Evolutionary conservation across 306 rosid genomes (phyloP).

Genomic region (Quercus gilva): DNA sequence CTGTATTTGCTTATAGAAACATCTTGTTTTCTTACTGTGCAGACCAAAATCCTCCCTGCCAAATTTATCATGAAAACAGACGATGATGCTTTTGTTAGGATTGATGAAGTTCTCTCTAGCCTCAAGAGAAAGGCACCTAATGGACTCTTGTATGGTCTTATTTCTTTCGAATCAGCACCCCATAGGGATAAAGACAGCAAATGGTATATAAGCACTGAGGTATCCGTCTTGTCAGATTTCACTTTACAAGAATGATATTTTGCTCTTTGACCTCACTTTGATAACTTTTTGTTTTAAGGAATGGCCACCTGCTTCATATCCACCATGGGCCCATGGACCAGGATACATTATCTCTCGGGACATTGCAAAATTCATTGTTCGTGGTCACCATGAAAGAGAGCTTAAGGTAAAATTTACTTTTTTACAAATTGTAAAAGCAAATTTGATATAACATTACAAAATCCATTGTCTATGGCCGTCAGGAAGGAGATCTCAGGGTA

Average conservation of each 20-base stretch:
- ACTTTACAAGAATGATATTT: neutral
- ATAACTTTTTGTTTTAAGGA: slow-evolving; percentile 47
- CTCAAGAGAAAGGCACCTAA: slow-evolving; percentile 62
- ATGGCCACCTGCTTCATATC: slow-evolving; percentile 80
- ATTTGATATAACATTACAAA: slow-evolving; percentile 40
- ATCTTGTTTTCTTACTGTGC: slow-evolving; percentile 33
- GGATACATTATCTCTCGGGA: slow-evolving; percentile 89
- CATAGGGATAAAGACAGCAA: slow-evolving; percentile 76
- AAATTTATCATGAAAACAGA: slow-evolving; percentile 94
- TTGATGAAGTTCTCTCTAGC: slow-evolving; percentile 77
- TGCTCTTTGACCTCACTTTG: neutral
- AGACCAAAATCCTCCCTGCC: slow-evolving; percentile 75
- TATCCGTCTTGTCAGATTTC: slow-evolving; percentile 29
- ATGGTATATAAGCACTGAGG: slow-evolving; percentile 81
- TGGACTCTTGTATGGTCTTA: slow-evolving; percentile 75
- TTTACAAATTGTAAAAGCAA: neutral
- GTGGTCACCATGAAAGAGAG: slow-evolving; percentile 61
- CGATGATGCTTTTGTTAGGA: slow-evolving; percentile 90
- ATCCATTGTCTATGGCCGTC: slow-evolving; percentile 62
- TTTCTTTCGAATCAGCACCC: slow-evolving; percentile 80
- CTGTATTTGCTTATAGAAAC: neutral
- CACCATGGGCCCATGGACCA: slow-evolving; percentile 99
- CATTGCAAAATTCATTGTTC: slow-evolving; percentile 69
- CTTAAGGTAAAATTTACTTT: slow-evolving; percentile 53
- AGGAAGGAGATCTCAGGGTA: slow-evolving; percentile 57